Base-by-base conservation (phyloP, 1,284 basidiomycete species). In the Boletus semigastroideus region DNA sequence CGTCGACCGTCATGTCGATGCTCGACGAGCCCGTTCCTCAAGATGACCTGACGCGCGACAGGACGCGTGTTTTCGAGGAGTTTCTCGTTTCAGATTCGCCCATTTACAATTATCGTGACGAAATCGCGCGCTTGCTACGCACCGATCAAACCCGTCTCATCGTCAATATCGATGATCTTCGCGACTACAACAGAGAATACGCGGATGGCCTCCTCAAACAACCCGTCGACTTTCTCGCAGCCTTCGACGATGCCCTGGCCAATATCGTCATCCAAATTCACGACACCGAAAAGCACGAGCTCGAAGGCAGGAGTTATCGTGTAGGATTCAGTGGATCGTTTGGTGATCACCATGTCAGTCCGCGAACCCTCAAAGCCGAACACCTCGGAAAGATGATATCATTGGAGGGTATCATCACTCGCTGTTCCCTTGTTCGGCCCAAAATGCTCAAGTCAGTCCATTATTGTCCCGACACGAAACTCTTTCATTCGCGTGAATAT, bases 311-410 rank as follows among this genome's bases (percentile, higher is more conserved):
- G 68, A 83, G 78, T 56, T 94, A 86, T 71, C 89, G 90, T 62
- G 80, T 98, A 53, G 97, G 96, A n/a, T 84, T 99, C 69, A 88
- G 91, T 59, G 97, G 97, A 50, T 96, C 92, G n/a, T 99, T 99
- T 70, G 97, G 97, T 43, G 95, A 98, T 72, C 93, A 99, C 70
- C 94, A 98, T 71, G 92, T 96, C 72, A 98, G 91, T 71, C 97
- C 97, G 39, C 82, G 97, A 10, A 96, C 94, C 11, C 81, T 99
- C 36, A 83, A 88, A 54, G 90, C 93, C 43, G 79, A 84, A 53
- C 89, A 98, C 71, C 83, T 99, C 28, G 93, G 94, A 49, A 94
- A 90, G 72, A 94, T 99, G 92, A 92, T 99, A 65, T 95, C 90
- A 37, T 73, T 99, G 27, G 97, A 99, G 74, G 97, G 97, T 31